phyloP scores from a whole-genome alignment of 164 flowering plant genomes.

The Euptelea pleiosperma region DNA sequence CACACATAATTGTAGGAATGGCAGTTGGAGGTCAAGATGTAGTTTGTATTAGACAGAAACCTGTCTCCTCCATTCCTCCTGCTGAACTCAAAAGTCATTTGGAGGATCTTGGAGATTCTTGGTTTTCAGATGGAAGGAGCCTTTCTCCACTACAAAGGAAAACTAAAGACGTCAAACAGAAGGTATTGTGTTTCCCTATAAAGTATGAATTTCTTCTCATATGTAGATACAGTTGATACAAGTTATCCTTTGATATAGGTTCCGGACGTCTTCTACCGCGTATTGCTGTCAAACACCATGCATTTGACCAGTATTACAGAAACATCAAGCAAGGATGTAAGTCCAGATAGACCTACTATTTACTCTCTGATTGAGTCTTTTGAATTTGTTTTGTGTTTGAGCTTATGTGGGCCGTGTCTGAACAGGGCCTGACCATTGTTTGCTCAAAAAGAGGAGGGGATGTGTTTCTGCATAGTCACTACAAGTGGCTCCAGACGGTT shows the following conservation, averaged over 20 bases:
- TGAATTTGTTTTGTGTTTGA: slow-evolving; percentile 4
- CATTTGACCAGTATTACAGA: slow-evolving; percentile 63
- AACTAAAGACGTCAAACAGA: slow-evolving; percentile 50
- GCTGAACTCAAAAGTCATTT: slow-evolving; percentile 66
- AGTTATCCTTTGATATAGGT: slow-evolving; percentile 39
- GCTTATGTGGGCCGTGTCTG: slow-evolving; percentile 7
- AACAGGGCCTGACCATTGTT: slow-evolving; percentile 68
- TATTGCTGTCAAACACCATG: slow-evolving; percentile 64
- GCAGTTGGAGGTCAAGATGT: slow-evolving; percentile 88
- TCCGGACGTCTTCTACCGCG: slow-evolving; percentile 67
- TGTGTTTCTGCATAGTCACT: slow-evolving; percentile 49
- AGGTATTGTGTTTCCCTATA: slow-evolving; percentile 28
- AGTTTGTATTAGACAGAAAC: slow-evolving; percentile 65
- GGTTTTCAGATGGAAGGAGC: slow-evolving; percentile 68
- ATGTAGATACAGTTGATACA: slow-evolving; percentile 1
- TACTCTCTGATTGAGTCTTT: neutral
- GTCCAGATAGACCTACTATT: slow-evolving; percentile 15
- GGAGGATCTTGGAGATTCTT: slow-evolving; percentile 79
- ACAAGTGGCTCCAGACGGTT: slow-evolving; percentile 81
- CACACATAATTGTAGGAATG: slow-evolving; percentile 83
- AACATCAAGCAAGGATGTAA: slow-evolving; percentile 89
- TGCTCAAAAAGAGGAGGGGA: slow-evolving; percentile 90
- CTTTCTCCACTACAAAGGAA: slow-evolving; percentile 46
- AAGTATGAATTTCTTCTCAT: neutral
- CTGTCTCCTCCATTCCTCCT: slow-evolving; percentile 62